Evolutionary conservation across 164 flowering plant species (phyloP), one percentile per base, ranked within the genome.

Genomic region (Vitis rotundifolia): DNA sequence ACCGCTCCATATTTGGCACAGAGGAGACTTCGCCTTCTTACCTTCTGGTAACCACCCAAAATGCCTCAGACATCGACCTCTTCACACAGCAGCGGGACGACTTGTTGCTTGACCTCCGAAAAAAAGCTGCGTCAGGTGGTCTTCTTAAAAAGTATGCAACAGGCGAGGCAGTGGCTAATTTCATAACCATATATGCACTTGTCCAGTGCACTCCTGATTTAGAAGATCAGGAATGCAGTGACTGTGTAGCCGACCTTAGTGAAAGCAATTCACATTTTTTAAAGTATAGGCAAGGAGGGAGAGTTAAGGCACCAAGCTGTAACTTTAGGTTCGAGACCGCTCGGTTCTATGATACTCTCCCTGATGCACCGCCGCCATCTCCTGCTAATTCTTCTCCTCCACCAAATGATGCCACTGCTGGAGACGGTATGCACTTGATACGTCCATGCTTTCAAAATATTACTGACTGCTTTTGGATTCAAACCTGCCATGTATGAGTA

Each of bases 141-240:
- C 59, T 59, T 15, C 57, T 26, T 44, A 4, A 9, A 0, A 71
- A 71, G 63, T 72, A 11, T 53, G 75, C 70, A 5, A 28, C 55
- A n/a, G 67, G 62, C 10, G 44, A 16, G 15, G 49, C 61, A 8
- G 8, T 3, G 12, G 60, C 55, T 31, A 14, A 5, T 11, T 54
- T 19, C 12, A 5, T 49, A 13, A 49, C 58, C 5, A 10, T 74
- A 11, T 74, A 26, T 52, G 72, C 72, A 7, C 69, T 68, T 18
- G 59, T 64, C 6, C 72, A 74, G 50, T 74, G 77, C 58, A 68
- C 68, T 9, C 68, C 77, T 3, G 77, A 74, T 19, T 48, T 74
- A 49, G n/a, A 68, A 1, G 29, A 56, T 19, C n/a, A 9, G 5
- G 44, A 68, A 1, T 74, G 77, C 54, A 49, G 1, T 19, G 11